Percentiles rank a stretch among this genome's conserved stretches.
These are phyloP conservation scores for Chaetomiaceae sp. DNA, from an alignment of 2,329 filamentous ascomycete genomes.

Conservation along the genomic window DNA sequence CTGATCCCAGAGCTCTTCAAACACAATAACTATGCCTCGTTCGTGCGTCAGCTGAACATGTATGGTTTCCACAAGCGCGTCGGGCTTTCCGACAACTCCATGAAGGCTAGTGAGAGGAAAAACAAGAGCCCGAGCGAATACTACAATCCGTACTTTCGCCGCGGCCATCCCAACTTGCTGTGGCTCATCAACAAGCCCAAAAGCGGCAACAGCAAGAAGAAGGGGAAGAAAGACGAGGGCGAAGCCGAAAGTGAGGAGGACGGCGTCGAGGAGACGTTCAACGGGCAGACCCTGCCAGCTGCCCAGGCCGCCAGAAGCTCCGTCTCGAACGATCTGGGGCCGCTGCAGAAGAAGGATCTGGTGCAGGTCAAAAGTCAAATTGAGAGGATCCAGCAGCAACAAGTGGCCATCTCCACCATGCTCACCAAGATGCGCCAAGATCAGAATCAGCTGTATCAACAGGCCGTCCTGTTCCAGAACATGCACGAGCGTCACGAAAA, in stretches of 20 bases:
- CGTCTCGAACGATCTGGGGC: slow-evolving; percentile 37
- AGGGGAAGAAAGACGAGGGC: slow-evolving; percentile 55
- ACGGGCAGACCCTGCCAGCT: slow-evolving; percentile 17
- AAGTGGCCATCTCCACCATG: slow-evolving; percentile 76
- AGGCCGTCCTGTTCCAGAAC: slow-evolving; percentile 82
- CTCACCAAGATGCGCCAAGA: slow-evolving; percentile 76
- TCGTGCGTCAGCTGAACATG: slow-evolving; percentile 92
- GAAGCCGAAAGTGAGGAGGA: slow-evolving; percentile 68
- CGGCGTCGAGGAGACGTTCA: slow-evolving; percentile 38
- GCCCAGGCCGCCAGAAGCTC: slow-evolving; percentile 15
- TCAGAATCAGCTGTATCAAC: slow-evolving; percentile 80
- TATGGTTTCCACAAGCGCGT: slow-evolving; percentile 98
- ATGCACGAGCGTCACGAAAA: slow-evolving; percentile 96
- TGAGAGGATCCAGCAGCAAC: slow-evolving; percentile 74
- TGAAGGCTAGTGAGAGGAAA: slow-evolving; percentile 94
- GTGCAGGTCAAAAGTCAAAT: slow-evolving; percentile 73
- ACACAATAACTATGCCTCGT: slow-evolving; percentile 97
- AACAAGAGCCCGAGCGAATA: slow-evolving; percentile 99
- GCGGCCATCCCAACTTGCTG: slow-evolving; percentile 82
- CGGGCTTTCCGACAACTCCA: slow-evolving; percentile 89
- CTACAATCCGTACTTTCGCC: slow-evolving; percentile 91
- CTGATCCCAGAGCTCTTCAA: slow-evolving; percentile 98
- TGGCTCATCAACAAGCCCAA: slow-evolving; percentile 98
- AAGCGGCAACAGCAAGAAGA: slow-evolving; percentile 55
- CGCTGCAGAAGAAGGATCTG: slow-evolving; percentile 65